phyloP scores from a whole-genome alignment of 768 basidiomycete genomes.

The Naganishia kalamii region DNA sequence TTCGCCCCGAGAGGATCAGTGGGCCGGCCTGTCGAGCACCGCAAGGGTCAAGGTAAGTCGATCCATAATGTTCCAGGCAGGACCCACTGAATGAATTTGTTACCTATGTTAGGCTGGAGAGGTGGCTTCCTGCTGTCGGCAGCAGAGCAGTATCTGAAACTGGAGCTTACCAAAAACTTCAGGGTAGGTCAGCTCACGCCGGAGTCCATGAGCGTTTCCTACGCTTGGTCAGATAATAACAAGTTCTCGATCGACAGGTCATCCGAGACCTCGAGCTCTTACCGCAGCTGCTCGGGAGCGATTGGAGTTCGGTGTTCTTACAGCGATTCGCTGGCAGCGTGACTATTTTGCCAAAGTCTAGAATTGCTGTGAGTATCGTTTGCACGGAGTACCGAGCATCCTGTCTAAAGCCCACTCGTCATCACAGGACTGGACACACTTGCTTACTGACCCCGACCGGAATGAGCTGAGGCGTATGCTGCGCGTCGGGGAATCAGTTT shows the following conservation, averaged over 20 bases:
- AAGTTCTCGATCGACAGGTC: slow-evolving; percentile 50
- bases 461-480: slow-evolving; percentile 79
- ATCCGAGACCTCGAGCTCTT: slow-evolving; percentile 94
- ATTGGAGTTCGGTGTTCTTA: slow-evolving; percentile 94
- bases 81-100: neutral
- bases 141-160: slow-evolving; percentile 87
- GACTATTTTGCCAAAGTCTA: slow-evolving; percentile 55
- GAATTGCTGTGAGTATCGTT: slow-evolving; percentile 56
- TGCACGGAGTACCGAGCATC: slow-evolving; percentile 8
- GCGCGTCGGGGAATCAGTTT: slow-evolving; percentile 73
- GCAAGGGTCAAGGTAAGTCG: slow-evolving; percentile 67
- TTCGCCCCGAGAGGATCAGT: slow-evolving; percentile 60
- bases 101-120: slow-evolving; percentile 63
- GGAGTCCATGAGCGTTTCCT: no score
- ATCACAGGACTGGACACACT: slow-evolving; percentile 68
- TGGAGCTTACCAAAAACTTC: slow-evolving; percentile 94
- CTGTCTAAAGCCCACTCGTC: neutral
- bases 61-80: neutral
- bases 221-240: neutral
- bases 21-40: slow-evolving; percentile 75
- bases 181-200: slow-evolving; percentile 51
- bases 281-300: slow-evolving; percentile 84
- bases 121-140: slow-evolving; percentile 90
- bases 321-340: slow-evolving; percentile 68
- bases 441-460: slow-evolving; percentile 77